phyloP scores from a whole-genome alignment of 2,329 filamentous ascomycete species.

The Phaeoacremonium minimum region DNA sequence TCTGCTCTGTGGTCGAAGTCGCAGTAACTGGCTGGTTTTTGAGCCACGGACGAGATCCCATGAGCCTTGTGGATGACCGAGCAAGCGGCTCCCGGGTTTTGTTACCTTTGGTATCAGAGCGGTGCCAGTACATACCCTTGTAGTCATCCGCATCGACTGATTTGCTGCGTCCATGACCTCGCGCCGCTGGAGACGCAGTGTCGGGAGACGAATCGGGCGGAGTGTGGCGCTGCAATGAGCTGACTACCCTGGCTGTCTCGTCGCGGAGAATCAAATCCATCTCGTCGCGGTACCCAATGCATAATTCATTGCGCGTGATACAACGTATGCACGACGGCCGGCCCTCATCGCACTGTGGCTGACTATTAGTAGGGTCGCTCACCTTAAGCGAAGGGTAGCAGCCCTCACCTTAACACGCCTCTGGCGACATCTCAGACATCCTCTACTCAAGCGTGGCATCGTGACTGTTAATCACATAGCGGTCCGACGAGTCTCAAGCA shows the following conservation, averaged over 20 bases:
- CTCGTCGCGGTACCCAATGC: conserved; percentile 32
- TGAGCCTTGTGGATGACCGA: neutral
- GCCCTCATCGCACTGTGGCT: conserved; percentile 23
- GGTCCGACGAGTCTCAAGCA: too few species aligned
- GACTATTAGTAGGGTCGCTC: neutral
- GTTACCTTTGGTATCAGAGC: conserved; percentile 5
- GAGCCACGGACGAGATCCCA: conserved; percentile 17
- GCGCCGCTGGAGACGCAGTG: neutral
- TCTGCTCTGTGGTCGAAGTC: conserved; percentile 14
- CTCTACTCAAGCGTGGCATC: conserved; percentile 16
- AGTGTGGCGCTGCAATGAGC: neutral
- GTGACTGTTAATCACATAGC: too few species aligned
- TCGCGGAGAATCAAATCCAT: conserved; percentile 28
- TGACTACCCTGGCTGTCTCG: conserved; percentile 24
- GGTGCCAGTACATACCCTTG: neutral
- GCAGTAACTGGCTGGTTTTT: too few species aligned
- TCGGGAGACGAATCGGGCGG: neutral
- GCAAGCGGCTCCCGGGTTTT: neutral
- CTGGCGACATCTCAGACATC: conserved; percentile 25
- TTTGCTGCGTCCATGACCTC: neutral
- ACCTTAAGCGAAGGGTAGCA: neutral
- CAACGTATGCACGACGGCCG: conserved; percentile 30
- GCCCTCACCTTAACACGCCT: conserved; percentile 19
- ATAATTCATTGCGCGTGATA: conserved; percentile 27
- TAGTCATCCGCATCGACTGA: neutral